phyloP scores from a whole-genome alignment of 73 alveolate genomes.

The Paramecium octaurelia region DNA sequence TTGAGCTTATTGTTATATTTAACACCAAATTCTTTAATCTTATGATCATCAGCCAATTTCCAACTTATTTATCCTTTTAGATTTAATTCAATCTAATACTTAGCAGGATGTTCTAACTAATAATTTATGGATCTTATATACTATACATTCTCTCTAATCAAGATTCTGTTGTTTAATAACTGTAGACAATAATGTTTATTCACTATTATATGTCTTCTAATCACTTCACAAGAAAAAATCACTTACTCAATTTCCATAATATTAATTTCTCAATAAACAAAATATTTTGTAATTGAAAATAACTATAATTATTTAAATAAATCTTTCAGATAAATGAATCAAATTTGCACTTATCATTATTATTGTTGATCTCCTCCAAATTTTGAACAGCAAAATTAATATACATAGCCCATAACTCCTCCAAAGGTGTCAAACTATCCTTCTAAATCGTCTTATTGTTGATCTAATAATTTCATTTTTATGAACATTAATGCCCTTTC shows the following conservation, averaged over 20 bases:
- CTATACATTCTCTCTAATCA: slow-evolving; percentile 15
- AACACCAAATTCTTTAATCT: not conserved
- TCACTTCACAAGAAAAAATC: slow-evolving; percentile 2
- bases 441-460: not conserved
- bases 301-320: not conserved
- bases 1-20: not conserved
- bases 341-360: too few species aligned
- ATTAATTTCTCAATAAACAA: not conserved
- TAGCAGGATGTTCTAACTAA: not conserved
- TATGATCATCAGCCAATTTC: not conserved
- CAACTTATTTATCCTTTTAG: not conserved
- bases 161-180: not conserved
- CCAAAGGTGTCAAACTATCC: too few species aligned
- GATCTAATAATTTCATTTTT: not conserved
- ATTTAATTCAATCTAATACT: not conserved
- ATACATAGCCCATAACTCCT: too few species aligned
- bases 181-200: not conserved
- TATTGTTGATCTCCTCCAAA: too few species aligned
- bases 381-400: too few species aligned
- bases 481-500: not conserved
- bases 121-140: not conserved
- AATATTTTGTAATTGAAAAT: not conserved
- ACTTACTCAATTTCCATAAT: not conserved
- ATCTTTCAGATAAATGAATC: too few species aligned
- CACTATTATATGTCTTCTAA: not conserved